A percentile compares a stretch with the other conserved stretches of the same genome.
Conservation (phyloP, 2,329 filamentous ascomycete species). For the Metarhizium humberi region DNA sequence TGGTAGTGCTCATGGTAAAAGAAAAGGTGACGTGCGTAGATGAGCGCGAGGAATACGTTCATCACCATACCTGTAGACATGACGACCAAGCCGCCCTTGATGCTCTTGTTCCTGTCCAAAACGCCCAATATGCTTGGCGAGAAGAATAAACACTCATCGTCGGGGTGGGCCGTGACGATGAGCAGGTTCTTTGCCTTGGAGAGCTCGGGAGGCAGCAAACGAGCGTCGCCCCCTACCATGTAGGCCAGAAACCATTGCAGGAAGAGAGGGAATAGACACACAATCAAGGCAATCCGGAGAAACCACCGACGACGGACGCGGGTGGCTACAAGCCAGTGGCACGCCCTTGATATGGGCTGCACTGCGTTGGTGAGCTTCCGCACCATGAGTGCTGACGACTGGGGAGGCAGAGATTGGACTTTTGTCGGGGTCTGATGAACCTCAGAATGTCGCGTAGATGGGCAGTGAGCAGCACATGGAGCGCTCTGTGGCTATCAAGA, state of each 20-base stretch:
- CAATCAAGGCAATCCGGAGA: slow-evolving; percentile 7
- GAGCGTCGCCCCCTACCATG: slow-evolving; percentile 23
- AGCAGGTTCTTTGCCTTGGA: slow-evolving; percentile 24
- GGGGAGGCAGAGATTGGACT: background rate
- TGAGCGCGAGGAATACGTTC: too few species aligned
- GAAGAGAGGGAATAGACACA: slow-evolving; percentile 17
- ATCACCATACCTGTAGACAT: slow-evolving; percentile 20
- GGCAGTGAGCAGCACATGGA: background rate
- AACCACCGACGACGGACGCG: slow-evolving; percentile 11
- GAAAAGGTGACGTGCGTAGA: too few species aligned
- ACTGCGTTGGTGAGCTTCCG: slow-evolving; percentile 4
- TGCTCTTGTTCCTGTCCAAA: slow-evolving; percentile 16
- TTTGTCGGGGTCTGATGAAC: background rate
- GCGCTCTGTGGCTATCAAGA: background rate
- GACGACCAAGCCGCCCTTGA: slow-evolving; percentile 17
- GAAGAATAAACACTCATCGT: slow-evolving; percentile 29
- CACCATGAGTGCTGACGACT: background rate
- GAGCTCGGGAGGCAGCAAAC: slow-evolving; percentile 25
- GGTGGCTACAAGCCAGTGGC: slow-evolving; percentile 11
- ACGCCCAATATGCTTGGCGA: slow-evolving; percentile 21
- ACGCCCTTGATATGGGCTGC: slow-evolving; percentile 6
- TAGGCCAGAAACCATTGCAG: slow-evolving; percentile 27
- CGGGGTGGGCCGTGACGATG: slow-evolving; percentile 28
- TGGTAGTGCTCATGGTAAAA: too few species aligned
- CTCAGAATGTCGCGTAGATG: background rate